Evolutionary conservation across 164 flowering plant genomes (phyloP).

Genomic region (Aristolochia californica): DNA sequence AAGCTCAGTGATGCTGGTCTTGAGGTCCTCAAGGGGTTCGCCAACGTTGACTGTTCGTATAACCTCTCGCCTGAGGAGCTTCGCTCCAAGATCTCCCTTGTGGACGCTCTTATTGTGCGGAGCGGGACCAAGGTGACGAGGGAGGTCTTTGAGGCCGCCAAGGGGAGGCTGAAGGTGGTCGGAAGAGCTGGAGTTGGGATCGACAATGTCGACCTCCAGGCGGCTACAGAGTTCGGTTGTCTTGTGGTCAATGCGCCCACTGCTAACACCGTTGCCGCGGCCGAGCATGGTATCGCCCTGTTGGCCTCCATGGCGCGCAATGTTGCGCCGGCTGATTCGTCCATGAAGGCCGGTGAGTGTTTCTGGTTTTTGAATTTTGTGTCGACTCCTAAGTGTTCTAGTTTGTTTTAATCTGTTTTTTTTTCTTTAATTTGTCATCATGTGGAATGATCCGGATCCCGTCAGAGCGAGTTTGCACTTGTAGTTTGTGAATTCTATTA

Average conservation of each 20-base stretch:
- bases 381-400: background rate
- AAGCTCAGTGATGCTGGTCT: slow-evolving; percentile 81
- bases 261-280: slow-evolving; percentile 90
- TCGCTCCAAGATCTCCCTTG: slow-evolving; percentile 43
- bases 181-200: slow-evolving; percentile 97
- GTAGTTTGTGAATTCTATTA: too few relatives aligned
- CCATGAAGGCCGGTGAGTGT: slow-evolving; percentile 68
- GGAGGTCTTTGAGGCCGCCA: slow-evolving; percentile 66
- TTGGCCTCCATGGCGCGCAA: slow-evolving; percentile 76
- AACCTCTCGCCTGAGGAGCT: slow-evolving; percentile 55
- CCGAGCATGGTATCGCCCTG: slow-evolving; percentile 92
- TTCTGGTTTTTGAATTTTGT: background rate
- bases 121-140: slow-evolving; percentile 88
- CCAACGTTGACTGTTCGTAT: slow-evolving; percentile 57
- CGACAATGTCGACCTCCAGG: slow-evolving; percentile 89
- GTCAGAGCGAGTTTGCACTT: too few relatives aligned
- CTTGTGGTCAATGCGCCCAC: slow-evolving; percentile 94
- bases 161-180: slow-evolving; percentile 76
- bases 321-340: slow-evolving; percentile 82
- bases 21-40: slow-evolving; percentile 43
- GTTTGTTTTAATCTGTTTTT: too few relatives aligned
- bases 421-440: too few relatives aligned
- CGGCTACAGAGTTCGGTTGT: slow-evolving; percentile 87
- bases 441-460: too few relatives aligned
- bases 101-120: slow-evolving; percentile 83